Conservation (phyloP, 208 protist species). For the Porcisia deanei region DNA sequence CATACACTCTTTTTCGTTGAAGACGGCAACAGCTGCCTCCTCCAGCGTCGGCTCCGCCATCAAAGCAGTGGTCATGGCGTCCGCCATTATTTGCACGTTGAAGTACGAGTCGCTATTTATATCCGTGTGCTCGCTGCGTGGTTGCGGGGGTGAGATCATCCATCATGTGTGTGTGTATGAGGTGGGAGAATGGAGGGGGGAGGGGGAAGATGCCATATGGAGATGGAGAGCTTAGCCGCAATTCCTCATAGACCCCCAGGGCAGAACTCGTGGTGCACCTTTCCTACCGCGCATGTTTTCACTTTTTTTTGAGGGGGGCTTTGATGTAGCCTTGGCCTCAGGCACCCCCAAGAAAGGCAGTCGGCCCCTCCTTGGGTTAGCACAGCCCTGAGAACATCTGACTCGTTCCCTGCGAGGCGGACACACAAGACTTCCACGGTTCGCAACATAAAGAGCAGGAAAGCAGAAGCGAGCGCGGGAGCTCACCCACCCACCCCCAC, state of each 20-base stretch:
- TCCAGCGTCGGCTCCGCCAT: slow-evolving; percentile 47
- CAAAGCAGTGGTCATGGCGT: background rate
- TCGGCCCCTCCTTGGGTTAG: background rate
- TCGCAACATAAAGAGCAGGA: background rate
- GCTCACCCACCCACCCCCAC: background rate
- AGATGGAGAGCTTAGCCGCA: background rate
- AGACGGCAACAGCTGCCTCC: slow-evolving; percentile 62
- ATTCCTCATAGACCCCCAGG: background rate
- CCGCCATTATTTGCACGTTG: slow-evolving; percentile 1
- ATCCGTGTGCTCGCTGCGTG: background rate
- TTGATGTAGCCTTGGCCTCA: background rate
- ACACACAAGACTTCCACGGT: background rate
- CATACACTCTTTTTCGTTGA: slow-evolving; percentile 62
- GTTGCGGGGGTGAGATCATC: background rate
- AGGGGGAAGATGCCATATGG: background rate
- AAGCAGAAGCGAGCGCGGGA: background rate
- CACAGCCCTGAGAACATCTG: background rate
- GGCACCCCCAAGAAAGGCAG: background rate
- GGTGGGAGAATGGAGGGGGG: background rate
- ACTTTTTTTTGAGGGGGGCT: background rate
- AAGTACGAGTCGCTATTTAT: background rate
- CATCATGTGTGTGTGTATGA: slow-evolving; percentile 5
- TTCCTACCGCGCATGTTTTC: background rate
- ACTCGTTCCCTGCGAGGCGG: background rate
- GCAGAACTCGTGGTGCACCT: background rate